Percentiles rank a stretch among this genome's conserved stretches.
Evolutionary conservation across 306 rosid genomes (phyloP).

Genomic region (Gillenia trifoliata): DNA sequence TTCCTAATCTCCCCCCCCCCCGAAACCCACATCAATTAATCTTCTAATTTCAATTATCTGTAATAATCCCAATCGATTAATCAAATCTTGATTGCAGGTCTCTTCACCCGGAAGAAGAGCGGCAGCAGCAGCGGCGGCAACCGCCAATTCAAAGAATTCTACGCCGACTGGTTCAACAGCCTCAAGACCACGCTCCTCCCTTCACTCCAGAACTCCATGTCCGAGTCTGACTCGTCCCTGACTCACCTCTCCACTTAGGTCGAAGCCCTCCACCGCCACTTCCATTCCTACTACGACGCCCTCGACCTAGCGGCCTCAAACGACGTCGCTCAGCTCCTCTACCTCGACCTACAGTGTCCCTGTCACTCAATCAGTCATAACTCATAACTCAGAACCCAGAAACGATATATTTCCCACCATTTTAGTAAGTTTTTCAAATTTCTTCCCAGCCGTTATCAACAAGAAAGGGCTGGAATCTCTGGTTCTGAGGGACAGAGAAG

Average conservation of each 20-base stretch:
- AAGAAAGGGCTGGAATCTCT: too few species aligned
- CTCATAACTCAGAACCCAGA: too few species aligned
- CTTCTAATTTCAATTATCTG: neutral
- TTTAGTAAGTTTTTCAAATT: too few species aligned
- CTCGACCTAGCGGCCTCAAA: conserved; percentile 54
- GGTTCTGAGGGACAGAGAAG: too few species aligned
- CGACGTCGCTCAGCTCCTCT: conserved; percentile 44
- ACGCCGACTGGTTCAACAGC: conserved; percentile 29
- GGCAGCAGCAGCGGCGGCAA: neutral
- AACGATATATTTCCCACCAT: too few species aligned
- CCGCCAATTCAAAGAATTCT: conserved; percentile 33
- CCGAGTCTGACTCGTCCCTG: conserved; percentile 23
- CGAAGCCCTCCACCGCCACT: conserved; percentile 57
- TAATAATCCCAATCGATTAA: neutral
- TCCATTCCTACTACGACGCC: conserved; percentile 61
- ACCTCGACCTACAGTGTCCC: too few species aligned
- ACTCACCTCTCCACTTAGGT: conserved; percentile 34
- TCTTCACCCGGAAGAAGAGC: conserved; percentile 23
- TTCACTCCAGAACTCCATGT: conserved; percentile 26
- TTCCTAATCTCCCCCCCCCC: neutral
- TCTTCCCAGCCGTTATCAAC: too few species aligned
- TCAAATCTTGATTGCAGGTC: neutral
- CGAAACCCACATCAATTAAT: neutral
- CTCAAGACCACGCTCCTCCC: conserved; percentile 39
- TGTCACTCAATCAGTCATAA: too few species aligned